Evolutionary conservation across 116 monocot genomes (phyloP).

Genomic region (Cymodocea nodosa): DNA sequence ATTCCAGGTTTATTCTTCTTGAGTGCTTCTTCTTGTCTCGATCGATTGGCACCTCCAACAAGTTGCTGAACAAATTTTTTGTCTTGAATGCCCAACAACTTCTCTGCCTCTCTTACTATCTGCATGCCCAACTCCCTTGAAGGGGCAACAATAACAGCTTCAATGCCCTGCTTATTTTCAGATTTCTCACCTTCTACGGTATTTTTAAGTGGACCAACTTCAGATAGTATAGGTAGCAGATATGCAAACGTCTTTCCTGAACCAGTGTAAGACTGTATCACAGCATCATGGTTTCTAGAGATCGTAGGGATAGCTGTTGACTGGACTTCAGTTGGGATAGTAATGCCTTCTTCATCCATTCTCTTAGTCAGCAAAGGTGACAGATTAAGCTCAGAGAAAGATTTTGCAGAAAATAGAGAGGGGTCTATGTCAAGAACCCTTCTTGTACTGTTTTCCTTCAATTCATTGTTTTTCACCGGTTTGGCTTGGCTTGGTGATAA

Average conservation of each 20-base stretch:
- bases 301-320: conserved; percentile 76
- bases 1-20: conserved; percentile 87
- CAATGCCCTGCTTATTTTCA: conserved; percentile 44
- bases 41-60: conserved; percentile 91
- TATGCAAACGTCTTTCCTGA: conserved; percentile 98
- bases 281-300: conserved; percentile 59
- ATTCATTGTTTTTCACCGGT: conserved; percentile 6
- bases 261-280: conserved; percentile 95
- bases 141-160: conserved; percentile 88
- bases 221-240: conserved; percentile 82
- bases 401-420: conserved; percentile 51
- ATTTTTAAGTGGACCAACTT: conserved; percentile 52
- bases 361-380: conserved; percentile 49
- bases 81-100: conserved; percentile 46
- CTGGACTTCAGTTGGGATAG: conserved; percentile 79
- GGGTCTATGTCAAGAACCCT: conserved; percentile 29
- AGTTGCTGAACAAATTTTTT: conserved; percentile 83
- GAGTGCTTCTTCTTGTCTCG: conserved; percentile 88
- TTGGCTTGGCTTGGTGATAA: conserved; percentile 18
- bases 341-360: conserved; percentile 47
- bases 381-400: conserved; percentile 68
- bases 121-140: conserved; percentile 96
- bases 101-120: conserved; percentile 84
- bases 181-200: conserved; percentile 13
- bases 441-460: conserved; percentile 9